These are phyloP conservation scores for Coemansia sp. DNA, from an alignment of 192 early-diverging fungal genomes.

Conservation along the genomic window DNA sequence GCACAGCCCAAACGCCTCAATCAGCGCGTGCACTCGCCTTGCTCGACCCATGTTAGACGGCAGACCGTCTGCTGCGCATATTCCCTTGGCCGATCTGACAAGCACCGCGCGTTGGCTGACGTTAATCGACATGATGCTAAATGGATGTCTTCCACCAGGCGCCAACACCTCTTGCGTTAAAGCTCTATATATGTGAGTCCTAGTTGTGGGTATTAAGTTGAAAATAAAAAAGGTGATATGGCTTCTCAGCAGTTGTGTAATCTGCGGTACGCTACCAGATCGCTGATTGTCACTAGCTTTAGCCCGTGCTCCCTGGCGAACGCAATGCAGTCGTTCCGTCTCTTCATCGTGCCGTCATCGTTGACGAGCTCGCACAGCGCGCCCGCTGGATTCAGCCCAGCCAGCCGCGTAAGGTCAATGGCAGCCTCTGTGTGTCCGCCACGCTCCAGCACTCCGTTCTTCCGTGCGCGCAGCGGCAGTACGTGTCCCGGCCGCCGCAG, in stretches of 20 bases:
- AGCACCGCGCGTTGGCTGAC: conserved; percentile 8
- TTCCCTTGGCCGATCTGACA: conserved; percentile 35
- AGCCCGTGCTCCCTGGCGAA: conserved; percentile 87
- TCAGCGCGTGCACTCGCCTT: conserved; percentile 47
- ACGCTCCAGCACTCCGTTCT: conserved; percentile 81
- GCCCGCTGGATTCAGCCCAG: conserved; percentile 77
- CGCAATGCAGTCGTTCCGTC: conserved; percentile 82
- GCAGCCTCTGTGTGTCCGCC: conserved; percentile 96
- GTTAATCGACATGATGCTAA: not conserved
- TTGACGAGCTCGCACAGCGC: conserved; percentile 94
- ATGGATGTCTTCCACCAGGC: not conserved
- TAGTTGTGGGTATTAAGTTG: not conserved
- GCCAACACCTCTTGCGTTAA: not conserved
- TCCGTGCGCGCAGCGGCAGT: conserved; percentile 83
- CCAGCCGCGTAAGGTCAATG: conserved; percentile 84
- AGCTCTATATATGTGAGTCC: not conserved
- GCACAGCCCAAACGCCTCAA: conserved; percentile 32
- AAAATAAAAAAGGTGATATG: not conserved
- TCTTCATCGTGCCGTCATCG: conserved; percentile 91
- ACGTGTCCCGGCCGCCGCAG: conserved; percentile 94
- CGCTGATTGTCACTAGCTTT: conserved; percentile 87
- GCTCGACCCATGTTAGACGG: conserved; percentile 43
- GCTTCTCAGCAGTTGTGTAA: conserved; percentile 19
- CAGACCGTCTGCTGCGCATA: conserved; percentile 37
- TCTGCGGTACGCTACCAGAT: conserved; percentile 76